Percentiles rank a stretch among this genome's conserved stretches.
phyloP scores from a whole-genome alignment of 768 basidiomycete genomes.

The Lactarius sp. region DNA sequence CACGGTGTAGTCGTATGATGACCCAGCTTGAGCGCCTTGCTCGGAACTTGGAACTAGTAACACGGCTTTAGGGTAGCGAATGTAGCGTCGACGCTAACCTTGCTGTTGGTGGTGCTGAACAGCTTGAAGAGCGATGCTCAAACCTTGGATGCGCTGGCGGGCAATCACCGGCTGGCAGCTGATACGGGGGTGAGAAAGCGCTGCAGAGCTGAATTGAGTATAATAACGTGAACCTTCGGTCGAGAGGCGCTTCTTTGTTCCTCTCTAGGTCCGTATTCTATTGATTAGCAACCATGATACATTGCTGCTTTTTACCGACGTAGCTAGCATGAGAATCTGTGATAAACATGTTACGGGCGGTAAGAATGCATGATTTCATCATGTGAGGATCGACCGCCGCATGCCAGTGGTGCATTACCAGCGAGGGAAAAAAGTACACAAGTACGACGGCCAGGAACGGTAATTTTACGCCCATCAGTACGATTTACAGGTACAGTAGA shows the following conservation, averaged over 20 bases:
- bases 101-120: neutral
- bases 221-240: neutral
- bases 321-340: neutral
- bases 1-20: neutral
- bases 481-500: neutral
- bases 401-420: neutral
- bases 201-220: constrained; percentile 3
- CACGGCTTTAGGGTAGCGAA: neutral
- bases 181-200: neutral
- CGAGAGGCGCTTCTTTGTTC: neutral
- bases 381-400: neutral
- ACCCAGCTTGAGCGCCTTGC: neutral
- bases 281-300: neutral
- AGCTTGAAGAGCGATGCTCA: neutral
- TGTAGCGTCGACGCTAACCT: neutral
- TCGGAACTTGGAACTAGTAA: neutral
- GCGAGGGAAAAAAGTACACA: neutral
- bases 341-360: neutral
- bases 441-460: too few species aligned
- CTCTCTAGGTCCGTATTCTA: neutral
- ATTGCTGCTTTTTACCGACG: neutral
- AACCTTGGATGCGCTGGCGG: neutral
- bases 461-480: neutral
- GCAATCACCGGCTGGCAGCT: neutral
- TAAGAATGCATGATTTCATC: neutral